phyloP scores from a whole-genome alignment of 2,329 filamentous ascomycete species.

The Cadophora gregata region DNA sequence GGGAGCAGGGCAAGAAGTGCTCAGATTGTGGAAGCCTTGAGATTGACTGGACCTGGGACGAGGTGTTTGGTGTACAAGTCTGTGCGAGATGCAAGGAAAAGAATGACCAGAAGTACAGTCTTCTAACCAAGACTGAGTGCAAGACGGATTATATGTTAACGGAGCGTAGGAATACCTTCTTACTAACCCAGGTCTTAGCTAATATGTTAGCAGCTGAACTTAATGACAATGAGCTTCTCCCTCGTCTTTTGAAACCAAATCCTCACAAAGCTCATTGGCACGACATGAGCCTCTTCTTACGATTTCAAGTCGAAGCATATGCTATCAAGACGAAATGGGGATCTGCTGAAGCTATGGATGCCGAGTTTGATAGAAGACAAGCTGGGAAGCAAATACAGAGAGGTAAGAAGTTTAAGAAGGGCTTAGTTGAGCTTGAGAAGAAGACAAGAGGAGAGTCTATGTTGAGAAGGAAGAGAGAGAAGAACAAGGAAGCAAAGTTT shows the following conservation, averaged over 20 bases:
- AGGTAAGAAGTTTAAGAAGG: conserved; percentile 89
- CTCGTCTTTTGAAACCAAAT: conserved; percentile 87
- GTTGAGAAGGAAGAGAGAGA: conserved; percentile 68
- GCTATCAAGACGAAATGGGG: conserved; percentile 93
- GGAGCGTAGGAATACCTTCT: conserved; percentile 66
- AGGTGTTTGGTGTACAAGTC: conserved; percentile 76
- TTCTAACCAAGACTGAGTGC: conserved; percentile 96
- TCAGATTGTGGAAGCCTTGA: conserved; percentile 83
- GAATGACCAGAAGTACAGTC: conserved; percentile 86
- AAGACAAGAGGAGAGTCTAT: conserved; percentile 92
- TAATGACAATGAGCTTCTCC: conserved; percentile 84
- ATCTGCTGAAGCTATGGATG: conserved; percentile 81
- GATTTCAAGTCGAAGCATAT: conserved; percentile 93
- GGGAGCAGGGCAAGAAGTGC: conserved; percentile 73
- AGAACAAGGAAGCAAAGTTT: conserved; percentile 62
- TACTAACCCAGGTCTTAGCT: background rate
- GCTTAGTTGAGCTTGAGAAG: conserved; percentile 89
- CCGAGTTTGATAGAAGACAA: conserved; percentile 82
- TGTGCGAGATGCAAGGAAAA: conserved; percentile 92
- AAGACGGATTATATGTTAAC: conserved; percentile 95
- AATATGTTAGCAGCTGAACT: conserved; percentile 70
- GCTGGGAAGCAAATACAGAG: conserved; percentile 82
- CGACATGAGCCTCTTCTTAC: conserved; percentile 97
- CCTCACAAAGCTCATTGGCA: conserved; percentile 97
- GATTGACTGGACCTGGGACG: conserved; percentile 95